Base-by-base conservation (phyloP, 768 basidiomycete genomes). In the Russula brevipes region DNA sequence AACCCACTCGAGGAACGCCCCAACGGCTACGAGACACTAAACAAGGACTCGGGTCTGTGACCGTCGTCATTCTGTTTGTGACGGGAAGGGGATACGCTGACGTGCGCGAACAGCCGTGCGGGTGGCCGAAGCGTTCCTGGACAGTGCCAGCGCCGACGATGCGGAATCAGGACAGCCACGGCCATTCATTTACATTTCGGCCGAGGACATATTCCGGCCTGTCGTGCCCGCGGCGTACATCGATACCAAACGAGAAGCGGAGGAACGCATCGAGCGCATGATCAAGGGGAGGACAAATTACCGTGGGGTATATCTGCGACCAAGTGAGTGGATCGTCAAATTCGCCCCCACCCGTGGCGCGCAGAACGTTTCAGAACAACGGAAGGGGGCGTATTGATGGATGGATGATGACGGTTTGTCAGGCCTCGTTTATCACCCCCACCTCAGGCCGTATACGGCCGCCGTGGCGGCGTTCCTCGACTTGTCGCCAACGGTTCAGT, bases 361-460 rank as follows among this genome's bases (percentile, higher is more conserved):
- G 3, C 36, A 16, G n/a, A 17, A 44, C 41, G 31, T 24, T 24
- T 58, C 46, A 50, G 38, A 58, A n/a, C 12, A 10, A n/a, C n/a
- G 36, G 49, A 36, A 24, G 1, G 1, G 24, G 10, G 24, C 16
- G 47, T 57, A 44, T 39, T 45, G 17, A 11, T 58, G 31, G 4
- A 49, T 54, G 33, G 44, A 39, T 35, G 52, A 41, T 55, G 6
- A 52, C 12, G 12, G 9, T 59, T 36, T 3, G n/a, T 45, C 72
- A 94, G 97, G 95, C 66, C 79, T 99, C 57, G 93, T 99, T 69
- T 98, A 98, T 76, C 96, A 98, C 72, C 89, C 96, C 9, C 94
- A 97, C 74, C 79, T 87, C 68, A 86, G 94, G 47, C 97, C 97
- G n/a, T 70, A 95, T 53, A 88, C 89, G 10, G 88, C 92, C 46